Conservation (phyloP, 1,284 basidiomycete genomes). For the Tylopilus orsonianus region DNA sequence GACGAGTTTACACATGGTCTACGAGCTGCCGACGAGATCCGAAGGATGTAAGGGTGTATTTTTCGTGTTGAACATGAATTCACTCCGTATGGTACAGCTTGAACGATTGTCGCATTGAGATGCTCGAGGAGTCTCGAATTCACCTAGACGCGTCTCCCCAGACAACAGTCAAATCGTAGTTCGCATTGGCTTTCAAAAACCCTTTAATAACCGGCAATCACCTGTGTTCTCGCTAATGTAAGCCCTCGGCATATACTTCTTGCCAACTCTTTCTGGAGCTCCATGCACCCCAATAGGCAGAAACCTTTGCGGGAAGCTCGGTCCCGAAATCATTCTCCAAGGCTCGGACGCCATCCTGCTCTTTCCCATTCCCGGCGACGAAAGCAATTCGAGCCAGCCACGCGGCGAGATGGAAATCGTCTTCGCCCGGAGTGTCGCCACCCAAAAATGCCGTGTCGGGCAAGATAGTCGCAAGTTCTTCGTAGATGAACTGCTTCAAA, state of each 20-base stretch:
- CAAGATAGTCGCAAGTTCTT: constrained; percentile 42
- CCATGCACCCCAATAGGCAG: constrained; percentile 50
- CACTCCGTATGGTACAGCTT: constrained; percentile 39
- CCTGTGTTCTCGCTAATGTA: constrained; percentile 38
- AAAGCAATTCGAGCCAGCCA: constrained; percentile 50
- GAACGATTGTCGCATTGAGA: constrained; percentile 59
- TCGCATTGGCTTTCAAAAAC: neutral
- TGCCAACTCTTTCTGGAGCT: constrained; percentile 56
- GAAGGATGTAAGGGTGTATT: constrained; percentile 45
- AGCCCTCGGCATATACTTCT: constrained; percentile 47
- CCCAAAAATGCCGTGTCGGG: constrained; percentile 48
- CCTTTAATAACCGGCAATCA: neutral
- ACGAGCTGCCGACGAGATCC: constrained; percentile 61
- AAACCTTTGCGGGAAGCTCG: constrained; percentile 41
- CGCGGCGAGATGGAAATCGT: constrained; percentile 53
- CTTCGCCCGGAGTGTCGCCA: constrained; percentile 48
- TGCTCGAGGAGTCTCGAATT: constrained; percentile 54
- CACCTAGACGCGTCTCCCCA: constrained; percentile 34
- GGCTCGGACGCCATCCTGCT: constrained; percentile 37
- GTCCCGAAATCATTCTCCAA: constrained; percentile 43
- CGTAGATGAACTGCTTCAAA: constrained; percentile 39
- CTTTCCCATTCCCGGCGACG: constrained; percentile 36
- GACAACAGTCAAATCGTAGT: constrained; percentile 14
- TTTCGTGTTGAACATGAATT: neutral
- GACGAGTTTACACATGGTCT: constrained; percentile 69